Conservation (phyloP, 805 yeast genomes). For the Grigorovia humatica region DNA sequence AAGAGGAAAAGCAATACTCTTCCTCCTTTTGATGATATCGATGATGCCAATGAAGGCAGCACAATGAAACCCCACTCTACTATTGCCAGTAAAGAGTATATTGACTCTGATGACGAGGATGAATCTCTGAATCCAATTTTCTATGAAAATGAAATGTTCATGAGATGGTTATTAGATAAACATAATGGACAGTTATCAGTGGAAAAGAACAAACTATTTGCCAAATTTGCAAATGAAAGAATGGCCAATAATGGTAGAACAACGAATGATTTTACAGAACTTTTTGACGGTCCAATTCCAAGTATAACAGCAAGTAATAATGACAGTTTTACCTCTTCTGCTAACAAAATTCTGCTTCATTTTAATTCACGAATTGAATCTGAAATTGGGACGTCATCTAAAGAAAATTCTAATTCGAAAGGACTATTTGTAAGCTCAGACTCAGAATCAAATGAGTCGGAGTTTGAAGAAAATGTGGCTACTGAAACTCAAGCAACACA, state of each 20-base stretch:
- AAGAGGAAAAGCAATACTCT: slow-evolving; percentile 3
- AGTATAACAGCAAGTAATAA: slow-evolving; percentile 2
- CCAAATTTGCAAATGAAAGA: slow-evolving; percentile 23
- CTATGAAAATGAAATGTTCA: slow-evolving; percentile 28
- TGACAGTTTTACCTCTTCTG: slow-evolving; percentile 2
- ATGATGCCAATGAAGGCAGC: slow-evolving; percentile 1
- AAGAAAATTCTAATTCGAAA: neutral
- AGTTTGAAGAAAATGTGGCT: neutral
- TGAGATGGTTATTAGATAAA: slow-evolving; percentile 25
- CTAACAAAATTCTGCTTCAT: slow-evolving; percentile 14
- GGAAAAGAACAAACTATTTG: slow-evolving; percentile 15
- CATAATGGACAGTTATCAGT: slow-evolving; percentile 19
- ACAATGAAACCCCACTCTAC: slow-evolving; percentile 3
- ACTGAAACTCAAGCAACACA: neutral
- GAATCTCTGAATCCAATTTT: slow-evolving; percentile 16
- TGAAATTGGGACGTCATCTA: neutral
- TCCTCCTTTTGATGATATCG: slow-evolving; percentile 10
- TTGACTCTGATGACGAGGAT: slow-evolving; percentile 27
- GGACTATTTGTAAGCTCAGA: neutral
- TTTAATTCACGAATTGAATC: slow-evolving; percentile 1
- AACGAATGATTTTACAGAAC: slow-evolving; percentile 13
- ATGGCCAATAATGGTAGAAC: slow-evolving; percentile 14
- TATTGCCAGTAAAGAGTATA: slow-evolving; percentile 22
- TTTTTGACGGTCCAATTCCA: slow-evolving; percentile 25
- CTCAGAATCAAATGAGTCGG: neutral